Percentiles rank a stretch among this genome's conserved stretches.
phyloP scores from a whole-genome alignment of 768 basidiomycete genomes.

The Auricularia cornea region DNA sequence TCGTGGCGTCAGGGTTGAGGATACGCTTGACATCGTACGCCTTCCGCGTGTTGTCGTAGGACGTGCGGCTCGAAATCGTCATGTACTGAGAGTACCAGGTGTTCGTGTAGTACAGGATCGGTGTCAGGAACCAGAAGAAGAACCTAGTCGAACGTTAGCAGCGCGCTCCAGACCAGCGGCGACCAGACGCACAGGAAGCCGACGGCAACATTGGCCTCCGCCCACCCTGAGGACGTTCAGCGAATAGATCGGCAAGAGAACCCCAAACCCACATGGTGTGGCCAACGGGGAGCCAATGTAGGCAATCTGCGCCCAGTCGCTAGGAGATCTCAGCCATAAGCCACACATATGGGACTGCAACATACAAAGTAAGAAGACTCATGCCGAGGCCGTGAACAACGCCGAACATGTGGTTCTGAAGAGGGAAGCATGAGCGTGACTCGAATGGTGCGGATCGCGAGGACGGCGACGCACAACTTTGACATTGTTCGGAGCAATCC shows the following conservation, averaged over 20 bases:
- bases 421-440: too few relatives aligned
- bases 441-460: too few relatives aligned
- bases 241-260: background rate
- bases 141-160: too few relatives aligned
- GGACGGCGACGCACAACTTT: conserved; percentile 24
- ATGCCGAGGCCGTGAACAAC: conserved; percentile 8
- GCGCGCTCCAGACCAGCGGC: too few relatives aligned
- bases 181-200: too few relatives aligned
- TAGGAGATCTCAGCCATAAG: background rate
- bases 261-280: conserved; percentile 19
- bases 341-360: background rate
- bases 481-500: conserved; percentile 66
- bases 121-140: conserved; percentile 40
- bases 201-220: conserved; percentile 30
- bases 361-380: conserved; percentile 25
- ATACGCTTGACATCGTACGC: conserved; percentile 53
- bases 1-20: conserved; percentile 41
- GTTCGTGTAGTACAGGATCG: conserved; percentile 34
- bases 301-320: conserved; percentile 70
- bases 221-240: conserved; percentile 23
- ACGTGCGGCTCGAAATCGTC: conserved; percentile 24
- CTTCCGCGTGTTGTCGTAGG: conserved; percentile 55
- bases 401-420: conserved; percentile 64
- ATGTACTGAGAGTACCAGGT: conserved; percentile 16
- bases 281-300: conserved; percentile 31